Evolutionary conservation across 2,329 filamentous ascomycete genomes (phyloP), one percentile per base, ranked within the genome.

Genomic region (Tolypocladium tropicale): DNA sequence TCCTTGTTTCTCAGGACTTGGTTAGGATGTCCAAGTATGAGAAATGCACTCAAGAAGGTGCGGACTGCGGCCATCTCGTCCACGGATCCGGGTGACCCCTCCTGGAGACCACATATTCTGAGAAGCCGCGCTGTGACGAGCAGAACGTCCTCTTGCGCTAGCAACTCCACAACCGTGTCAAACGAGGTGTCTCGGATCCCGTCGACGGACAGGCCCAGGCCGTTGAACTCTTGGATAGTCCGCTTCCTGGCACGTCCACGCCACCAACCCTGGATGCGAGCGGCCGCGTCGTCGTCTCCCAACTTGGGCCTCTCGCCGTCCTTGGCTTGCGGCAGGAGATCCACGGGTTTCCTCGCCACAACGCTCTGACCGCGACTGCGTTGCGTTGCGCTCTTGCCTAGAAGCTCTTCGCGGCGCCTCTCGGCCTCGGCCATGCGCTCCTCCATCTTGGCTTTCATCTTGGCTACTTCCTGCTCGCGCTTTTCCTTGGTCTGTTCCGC

Each of bases 401-500:
- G 74, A 59, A 87, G 70, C 72, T 87, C 81, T 66, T 86, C 81
- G 57, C 89, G 78, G 63, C 89, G 80, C 67, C 76, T 81, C 69
- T 92, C 87, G 0, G 88, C 89, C 65, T 92, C 89, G 34, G 88
- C 86, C 63, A 90, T 80, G 60, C 86, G 84, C 73, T 91, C 88
- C 67, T 92, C 86, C 79, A 92, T 90, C 68, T 91, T 87, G 53
- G 81, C 72, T 60, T 84, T 83, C 67, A 89, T 78, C 64, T 84
- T 84, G 62, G 78, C 79, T 56, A 88, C 80, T 60, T 92, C 87
- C 56, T 85, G 84, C 66, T 90, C 86, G 60, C 89, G 84, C 68
- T 87, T 86, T 72, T 89, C 86, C 71, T 90, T 91, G 76, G 89
- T 90, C 57, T 81, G 85, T 68, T 90, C 88, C 16, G 89, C 89